Evolutionary conservation across 2,329 filamentous ascomycete species (phyloP).

Genomic region (Bipolaris zeicola): DNA sequence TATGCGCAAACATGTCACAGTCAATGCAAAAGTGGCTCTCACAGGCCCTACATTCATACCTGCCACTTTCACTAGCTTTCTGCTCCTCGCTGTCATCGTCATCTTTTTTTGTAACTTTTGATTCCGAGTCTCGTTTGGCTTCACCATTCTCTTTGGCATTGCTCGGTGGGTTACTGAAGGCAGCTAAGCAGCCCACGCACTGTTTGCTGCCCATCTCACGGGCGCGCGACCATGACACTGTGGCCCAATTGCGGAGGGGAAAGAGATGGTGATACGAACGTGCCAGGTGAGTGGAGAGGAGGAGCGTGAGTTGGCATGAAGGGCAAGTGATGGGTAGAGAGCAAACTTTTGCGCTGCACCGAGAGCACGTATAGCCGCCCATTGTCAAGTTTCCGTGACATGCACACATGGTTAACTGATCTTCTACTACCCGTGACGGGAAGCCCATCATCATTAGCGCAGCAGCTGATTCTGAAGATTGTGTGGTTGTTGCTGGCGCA

Average conservation of each 20-base stretch:
- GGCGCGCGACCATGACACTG: constrained; percentile 83
- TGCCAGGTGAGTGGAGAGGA: constrained; percentile 73
- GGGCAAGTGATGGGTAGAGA: constrained; percentile 88
- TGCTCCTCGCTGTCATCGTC: constrained; percentile 44
- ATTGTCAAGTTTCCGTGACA: constrained; percentile 83
- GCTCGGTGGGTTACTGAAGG: constrained; percentile 64
- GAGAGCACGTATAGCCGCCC: constrained; percentile 88
- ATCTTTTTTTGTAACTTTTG: constrained; percentile 23
- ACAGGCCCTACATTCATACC: constrained; percentile 91
- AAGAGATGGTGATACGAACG: constrained; percentile 50
- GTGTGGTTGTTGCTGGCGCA: constrained; percentile 34
- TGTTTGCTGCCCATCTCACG: constrained; percentile 52
- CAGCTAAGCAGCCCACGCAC: constrained; percentile 78
- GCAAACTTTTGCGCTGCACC: constrained; percentile 89
- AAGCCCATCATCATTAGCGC: constrained; percentile 97
- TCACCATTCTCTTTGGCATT: constrained; percentile 14
- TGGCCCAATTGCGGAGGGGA: constrained; percentile 79
- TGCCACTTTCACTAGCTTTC: constrained; percentile 75
- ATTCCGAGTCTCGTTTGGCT: constrained; percentile 17
- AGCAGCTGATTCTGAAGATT: constrained; percentile 49
- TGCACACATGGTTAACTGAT: constrained; percentile 77
- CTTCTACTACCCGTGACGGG: constrained; percentile 80
- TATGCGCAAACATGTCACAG: constrained; percentile 94
- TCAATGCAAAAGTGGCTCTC: constrained; percentile 94
- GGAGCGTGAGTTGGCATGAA: constrained; percentile 86